Evolutionary conservation across 179 eudicot species (phyloP).

Genomic region (Spergularia azorica): DNA sequence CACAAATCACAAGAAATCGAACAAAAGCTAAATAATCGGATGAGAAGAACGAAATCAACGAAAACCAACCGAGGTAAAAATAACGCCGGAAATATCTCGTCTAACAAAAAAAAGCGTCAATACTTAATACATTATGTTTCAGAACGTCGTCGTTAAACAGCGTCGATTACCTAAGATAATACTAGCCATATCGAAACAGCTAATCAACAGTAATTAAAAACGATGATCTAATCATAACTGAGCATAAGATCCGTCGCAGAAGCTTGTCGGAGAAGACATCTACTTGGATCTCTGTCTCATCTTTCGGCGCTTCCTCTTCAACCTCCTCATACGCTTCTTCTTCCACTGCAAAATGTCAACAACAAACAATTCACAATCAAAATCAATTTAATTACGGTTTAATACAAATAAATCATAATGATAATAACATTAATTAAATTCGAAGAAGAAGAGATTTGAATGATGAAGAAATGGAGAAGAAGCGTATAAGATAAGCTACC

Average conservation of each 20-base stretch:
- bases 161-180: background rate
- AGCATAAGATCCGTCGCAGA: too few species aligned
- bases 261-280: background rate
- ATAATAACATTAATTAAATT: background rate
- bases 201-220: background rate
- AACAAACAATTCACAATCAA: too few species aligned
- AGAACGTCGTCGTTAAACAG: background rate
- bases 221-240: background rate
- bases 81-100: background rate
- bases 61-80: background rate
- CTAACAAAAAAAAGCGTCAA: background rate
- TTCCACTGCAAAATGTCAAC: conserved; percentile 30
- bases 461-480: background rate
- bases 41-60: background rate
- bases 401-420: background rate
- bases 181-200: background rate
- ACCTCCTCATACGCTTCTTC: conserved; percentile 49
- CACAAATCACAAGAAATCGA: too few species aligned
- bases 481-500: conserved; percentile 4
- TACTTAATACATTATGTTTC: conserved; percentile 25
- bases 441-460: background rate
- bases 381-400: background rate
- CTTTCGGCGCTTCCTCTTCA: conserved; percentile 47
- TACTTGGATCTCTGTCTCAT: conserved; percentile 44
- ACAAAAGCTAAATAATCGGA: too few species aligned